phyloP scores from a whole-genome alignment of 495 filamentous ascomycete species.

The Penicillium paradoxum region DNA sequence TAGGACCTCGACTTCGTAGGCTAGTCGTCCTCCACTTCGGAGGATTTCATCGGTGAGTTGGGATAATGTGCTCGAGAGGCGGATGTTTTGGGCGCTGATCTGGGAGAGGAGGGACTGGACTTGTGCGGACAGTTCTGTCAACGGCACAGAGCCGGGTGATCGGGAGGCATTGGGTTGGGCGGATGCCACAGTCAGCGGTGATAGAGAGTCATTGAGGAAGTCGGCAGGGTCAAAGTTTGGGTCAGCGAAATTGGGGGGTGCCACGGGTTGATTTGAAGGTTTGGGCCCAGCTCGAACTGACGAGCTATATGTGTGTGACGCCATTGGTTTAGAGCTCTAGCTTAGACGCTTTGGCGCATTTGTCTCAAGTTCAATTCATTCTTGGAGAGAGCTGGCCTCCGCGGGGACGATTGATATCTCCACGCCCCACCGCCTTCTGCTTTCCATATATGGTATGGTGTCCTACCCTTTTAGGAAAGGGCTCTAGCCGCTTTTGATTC shows the following conservation, averaged over 20 bases:
- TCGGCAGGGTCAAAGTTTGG: conserved; percentile 73
- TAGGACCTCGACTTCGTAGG: conserved; percentile 92
- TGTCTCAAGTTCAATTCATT: background rate
- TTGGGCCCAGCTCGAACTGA: conserved; percentile 12
- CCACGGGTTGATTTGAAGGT: conserved; percentile 39
- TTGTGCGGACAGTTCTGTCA: conserved; percentile 73
- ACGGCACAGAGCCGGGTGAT: conserved; percentile 50
- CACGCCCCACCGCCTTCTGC: conserved; percentile 6
- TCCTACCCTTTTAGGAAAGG: background rate
- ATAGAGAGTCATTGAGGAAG: conserved; percentile 74
- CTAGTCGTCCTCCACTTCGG: conserved; percentile 74
- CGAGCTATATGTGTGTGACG: conserved; percentile 17
- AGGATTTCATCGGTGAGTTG: conserved; percentile 93
- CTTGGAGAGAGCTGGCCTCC: conserved; percentile 4
- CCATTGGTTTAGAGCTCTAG: conserved; percentile 6
- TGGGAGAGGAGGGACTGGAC: conserved; percentile 81
- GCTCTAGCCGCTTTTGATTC: background rate
- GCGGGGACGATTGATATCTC: conserved; percentile 7
- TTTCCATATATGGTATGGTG: background rate
- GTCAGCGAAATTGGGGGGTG: conserved; percentile 59
- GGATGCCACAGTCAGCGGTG: conserved; percentile 45
- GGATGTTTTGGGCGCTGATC: conserved; percentile 79
- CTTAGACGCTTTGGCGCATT: background rate
- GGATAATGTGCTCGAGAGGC: conserved; percentile 77
- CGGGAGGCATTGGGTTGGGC: conserved; percentile 38